Evolutionary conservation across 768 basidiomycete genomes (phyloP).

Genomic region (Tylopilus balloui): DNA sequence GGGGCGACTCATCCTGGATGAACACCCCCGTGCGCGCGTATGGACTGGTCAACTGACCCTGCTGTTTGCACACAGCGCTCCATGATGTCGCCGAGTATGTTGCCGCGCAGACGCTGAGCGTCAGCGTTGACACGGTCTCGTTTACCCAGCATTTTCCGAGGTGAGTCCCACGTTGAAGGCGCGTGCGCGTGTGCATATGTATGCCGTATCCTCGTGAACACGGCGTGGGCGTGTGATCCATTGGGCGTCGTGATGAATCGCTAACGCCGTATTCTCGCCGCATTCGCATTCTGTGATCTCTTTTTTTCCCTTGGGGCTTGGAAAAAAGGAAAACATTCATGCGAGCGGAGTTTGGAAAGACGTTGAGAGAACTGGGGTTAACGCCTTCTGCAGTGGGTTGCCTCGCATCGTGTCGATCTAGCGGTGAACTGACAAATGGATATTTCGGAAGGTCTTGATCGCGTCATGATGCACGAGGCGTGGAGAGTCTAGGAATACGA

Average conservation of each 20-base stretch:
- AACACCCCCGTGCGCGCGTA: no score
- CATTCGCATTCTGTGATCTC: no score
- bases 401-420: no score
- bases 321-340: conserved; percentile 58
- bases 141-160: conserved; percentile 84
- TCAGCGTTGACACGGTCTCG: conserved; percentile 74
- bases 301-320: no score
- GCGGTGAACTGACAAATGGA: neutral
- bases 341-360: conserved; percentile 69
- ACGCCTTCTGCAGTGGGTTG: conserved; percentile 73
- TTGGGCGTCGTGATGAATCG: neutral
- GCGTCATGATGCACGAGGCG: conserved; percentile 33
- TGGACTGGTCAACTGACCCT: neutral
- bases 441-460: conserved; percentile 47
- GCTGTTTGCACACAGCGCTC: conserved; percentile 66
- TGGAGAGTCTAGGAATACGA: no score
- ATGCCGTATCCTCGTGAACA: neutral
- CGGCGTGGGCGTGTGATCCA: neutral
- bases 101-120: conserved; percentile 63
- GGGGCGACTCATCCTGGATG: no score
- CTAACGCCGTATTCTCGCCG: no score
- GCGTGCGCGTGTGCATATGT: neutral
- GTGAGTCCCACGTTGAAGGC: conserved; percentile 43
- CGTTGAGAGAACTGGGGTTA: conserved; percentile 77
- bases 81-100: conserved; percentile 84